A percentile compares a stretch with the other conserved stretches of the same genome.
Conservation (phyloP, 305 asterid species). For the Rubia balearica region DNA sequence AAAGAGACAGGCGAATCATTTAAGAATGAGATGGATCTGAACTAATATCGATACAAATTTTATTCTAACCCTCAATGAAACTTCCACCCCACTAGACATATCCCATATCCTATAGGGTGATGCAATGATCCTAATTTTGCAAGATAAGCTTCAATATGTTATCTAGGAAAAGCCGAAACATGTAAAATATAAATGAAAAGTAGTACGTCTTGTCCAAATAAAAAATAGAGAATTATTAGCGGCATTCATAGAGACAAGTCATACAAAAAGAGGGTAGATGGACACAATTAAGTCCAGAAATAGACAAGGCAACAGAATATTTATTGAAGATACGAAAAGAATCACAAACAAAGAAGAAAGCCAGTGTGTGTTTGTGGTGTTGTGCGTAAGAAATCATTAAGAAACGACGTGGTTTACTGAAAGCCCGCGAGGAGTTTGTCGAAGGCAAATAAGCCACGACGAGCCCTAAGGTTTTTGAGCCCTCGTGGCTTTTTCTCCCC, state of each 20-base stretch:
- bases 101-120: too few species aligned
- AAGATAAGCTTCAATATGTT: background rate
- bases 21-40: too few species aligned
- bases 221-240: too few species aligned
- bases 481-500: constrained; percentile 45
- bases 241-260: background rate
- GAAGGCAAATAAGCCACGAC: constrained; percentile 70
- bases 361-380: constrained; percentile 3
- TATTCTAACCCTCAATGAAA: too few species aligned
- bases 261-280: background rate
- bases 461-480: background rate
- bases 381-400: constrained; percentile 4
- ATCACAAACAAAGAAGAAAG: background rate
- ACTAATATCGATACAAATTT: too few species aligned
- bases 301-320: background rate
- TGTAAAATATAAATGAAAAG: background rate
- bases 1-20: too few species aligned
- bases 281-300: constrained; percentile 12
- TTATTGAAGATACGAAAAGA: background rate
- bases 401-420: constrained; percentile 61
- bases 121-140: too few species aligned
- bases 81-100: too few species aligned
- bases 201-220: background rate
- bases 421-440: constrained; percentile 26
- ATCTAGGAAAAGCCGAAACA: background rate